Percentiles rank a stretch among this genome's conserved stretches.
Conservation (phyloP, 108 stramenopile genomes). For the Hondaea fermentalgiana region DNA sequence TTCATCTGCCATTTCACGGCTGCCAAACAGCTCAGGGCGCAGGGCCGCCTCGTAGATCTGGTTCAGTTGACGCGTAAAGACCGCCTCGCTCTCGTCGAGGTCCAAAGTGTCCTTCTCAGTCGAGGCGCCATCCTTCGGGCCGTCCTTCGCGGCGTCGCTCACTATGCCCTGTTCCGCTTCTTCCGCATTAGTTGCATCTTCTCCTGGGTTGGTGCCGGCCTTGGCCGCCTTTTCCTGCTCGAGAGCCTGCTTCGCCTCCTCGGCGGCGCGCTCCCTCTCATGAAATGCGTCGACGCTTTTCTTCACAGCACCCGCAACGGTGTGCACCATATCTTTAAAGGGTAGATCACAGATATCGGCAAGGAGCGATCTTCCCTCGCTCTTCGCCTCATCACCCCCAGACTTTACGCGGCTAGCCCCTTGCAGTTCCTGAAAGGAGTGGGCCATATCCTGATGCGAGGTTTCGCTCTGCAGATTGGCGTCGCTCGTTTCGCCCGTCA, state of each 20-base stretch:
- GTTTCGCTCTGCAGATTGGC: no score
- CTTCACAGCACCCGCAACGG: neutral
- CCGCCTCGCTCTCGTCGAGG: neutral
- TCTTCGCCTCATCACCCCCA: no score
- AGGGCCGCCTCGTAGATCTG: neutral
- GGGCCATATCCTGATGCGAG: no score
- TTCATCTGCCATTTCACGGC: neutral
- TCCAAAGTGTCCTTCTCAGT: neutral
- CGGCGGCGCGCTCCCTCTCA: neutral
- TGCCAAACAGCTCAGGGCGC: neutral
- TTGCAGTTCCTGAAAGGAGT: no score
- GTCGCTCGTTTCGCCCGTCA: no score
- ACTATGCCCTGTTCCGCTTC: neutral
- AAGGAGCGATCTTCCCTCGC: neutral
- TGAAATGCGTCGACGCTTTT: neutral
- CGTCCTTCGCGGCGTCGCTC: neutral
- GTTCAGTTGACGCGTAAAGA: neutral
- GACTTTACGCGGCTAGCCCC: no score
- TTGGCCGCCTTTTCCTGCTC: neutral
- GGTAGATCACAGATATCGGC: neutral
- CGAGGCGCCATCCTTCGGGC: neutral
- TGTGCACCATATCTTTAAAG: neutral
- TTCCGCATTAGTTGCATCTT: no score
- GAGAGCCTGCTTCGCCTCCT: neutral
- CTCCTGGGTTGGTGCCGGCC: no score